Percentiles rank a stretch among this genome's conserved stretches.
Conservation (phyloP, 129 eudicot genomes). For the Escallonia rubra region DNA sequence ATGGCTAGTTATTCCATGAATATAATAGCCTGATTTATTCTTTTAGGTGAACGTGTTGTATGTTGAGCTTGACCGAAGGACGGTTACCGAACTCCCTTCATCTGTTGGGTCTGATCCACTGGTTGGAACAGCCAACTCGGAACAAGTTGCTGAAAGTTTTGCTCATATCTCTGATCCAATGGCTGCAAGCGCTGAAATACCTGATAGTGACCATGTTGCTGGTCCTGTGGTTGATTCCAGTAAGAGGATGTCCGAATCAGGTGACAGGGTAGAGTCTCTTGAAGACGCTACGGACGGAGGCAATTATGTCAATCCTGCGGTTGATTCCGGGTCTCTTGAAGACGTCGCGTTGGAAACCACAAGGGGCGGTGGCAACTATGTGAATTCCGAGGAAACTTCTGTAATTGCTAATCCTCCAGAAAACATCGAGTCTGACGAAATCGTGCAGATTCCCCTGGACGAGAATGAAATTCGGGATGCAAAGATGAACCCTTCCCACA, state of each 20-base stretch:
- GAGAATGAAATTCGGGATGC: conserved; percentile 38
- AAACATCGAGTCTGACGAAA: conserved; percentile 53
- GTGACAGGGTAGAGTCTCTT: conserved; percentile 12
- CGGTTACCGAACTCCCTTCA: conserved; percentile 16
- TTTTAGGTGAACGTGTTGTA: conserved; percentile 53
- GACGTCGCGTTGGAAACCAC: not conserved
- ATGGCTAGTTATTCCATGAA: not conserved
- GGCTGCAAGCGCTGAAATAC: conserved; percentile 17
- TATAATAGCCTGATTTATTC: conserved; percentile 9
- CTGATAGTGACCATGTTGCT: conserved; percentile 6
- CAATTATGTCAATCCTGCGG: conserved; percentile 12
- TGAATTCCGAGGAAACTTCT: conserved; percentile 14
- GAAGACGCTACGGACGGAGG: conserved; percentile 14
- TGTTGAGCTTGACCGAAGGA: conserved; percentile 42
- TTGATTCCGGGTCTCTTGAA: conserved; percentile 1
- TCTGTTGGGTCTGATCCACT: conserved; percentile 12
- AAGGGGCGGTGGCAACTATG: conserved; percentile 5
- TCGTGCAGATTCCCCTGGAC: conserved; percentile 74
- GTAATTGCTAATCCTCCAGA: conserved; percentile 32
- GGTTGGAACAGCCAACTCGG: conserved; percentile 8
- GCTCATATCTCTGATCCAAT: conserved; percentile 16
- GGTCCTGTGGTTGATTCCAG: conserved; percentile 22
- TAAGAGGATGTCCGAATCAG: conserved; percentile 22
- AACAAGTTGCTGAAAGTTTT: conserved; percentile 15
- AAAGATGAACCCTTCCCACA: conserved; percentile 12